Base-by-base conservation (phyloP, 345 rosid genomes). In the Trapa incisa region DNA sequence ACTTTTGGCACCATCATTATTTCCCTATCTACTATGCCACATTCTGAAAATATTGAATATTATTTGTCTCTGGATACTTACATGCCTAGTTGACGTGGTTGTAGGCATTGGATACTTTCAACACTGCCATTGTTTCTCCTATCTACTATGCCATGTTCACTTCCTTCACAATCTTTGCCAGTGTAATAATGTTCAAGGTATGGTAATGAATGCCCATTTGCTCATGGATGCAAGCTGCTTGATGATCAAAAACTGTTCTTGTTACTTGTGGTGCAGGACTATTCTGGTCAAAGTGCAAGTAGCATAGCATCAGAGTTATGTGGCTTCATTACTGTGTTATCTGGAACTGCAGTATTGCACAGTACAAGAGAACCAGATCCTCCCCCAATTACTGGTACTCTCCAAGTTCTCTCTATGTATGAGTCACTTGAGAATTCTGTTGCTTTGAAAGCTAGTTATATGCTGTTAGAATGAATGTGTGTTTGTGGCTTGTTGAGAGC, bases 171-270 rank as follows among this genome's bases (percentile, higher is more conserved):
- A 88, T 88, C 50, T 68, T 88, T 14, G 91, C 95, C 17, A 88
- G 95, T 70, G 95, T 86, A 53, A 86, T 88, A 73, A 88, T 88
- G 91, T 88, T 88, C 61, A 86, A 88, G 95, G 95, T 88, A 87
- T 70, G 11, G 8, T 45, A 38, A 29, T 35, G 62, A 9, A 43
- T 41, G 5, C 12, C n/a, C 37, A n/a, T 8, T 67, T 13, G 38
- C 32, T 13, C 38, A 5, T 32, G 63, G 35, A 32, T 11, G 16
- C 63, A 58, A 7, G 13, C 63, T 32, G 38, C 3, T 1, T 33
- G 15, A 32, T 33, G 58, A 54, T 58, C 5, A 1, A 68, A 11
- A 2, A 8, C 14, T 43, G 48, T 37, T 65, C 35, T 2, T 65
- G 8, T 41, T 2, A 47, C 37, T 41, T 47, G 65, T 65, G 65